These are phyloP conservation scores for Amoeboaphelidium occidentale DNA, from an alignment of 371 early-diverging fungal genomes.

Conservation along the genomic window DNA sequence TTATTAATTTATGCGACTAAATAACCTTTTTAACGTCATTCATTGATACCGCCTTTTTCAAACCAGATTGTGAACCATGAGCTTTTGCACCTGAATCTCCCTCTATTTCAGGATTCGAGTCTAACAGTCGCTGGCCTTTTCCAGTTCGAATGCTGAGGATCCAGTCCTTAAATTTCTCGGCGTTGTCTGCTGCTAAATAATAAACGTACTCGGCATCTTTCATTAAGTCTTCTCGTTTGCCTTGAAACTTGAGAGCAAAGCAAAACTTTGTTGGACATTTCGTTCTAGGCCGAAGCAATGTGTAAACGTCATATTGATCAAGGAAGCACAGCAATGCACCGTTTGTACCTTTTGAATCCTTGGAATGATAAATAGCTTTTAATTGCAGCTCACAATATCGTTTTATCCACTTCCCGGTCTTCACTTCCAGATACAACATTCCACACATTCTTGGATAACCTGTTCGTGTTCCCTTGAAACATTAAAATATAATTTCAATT, in stretches of 20 bases:
- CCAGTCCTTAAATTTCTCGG: conserved; percentile 54
- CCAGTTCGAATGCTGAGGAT: conserved; percentile 46
- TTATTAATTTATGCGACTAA: too few relatives aligned
- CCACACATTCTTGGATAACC: conserved; percentile 22
- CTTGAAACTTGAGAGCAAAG: conserved; percentile 59
- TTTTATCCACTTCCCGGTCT: conserved; percentile 50
- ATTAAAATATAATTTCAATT: not conserved
- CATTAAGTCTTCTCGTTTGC: conserved; percentile 44
- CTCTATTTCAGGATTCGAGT: too few relatives aligned
- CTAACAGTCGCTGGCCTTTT: conserved; percentile 18
- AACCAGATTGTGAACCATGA: too few relatives aligned
- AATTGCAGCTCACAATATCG: conserved; percentile 34
- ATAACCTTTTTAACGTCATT: too few relatives aligned
- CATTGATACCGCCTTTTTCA: too few relatives aligned
- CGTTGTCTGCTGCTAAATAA: conserved; percentile 42
- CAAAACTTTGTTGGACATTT: conserved; percentile 49
- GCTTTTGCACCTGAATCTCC: too few relatives aligned
- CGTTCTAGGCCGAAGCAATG: conserved; percentile 26
- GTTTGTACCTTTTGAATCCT: conserved; percentile 28
- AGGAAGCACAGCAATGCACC: conserved; percentile 37
- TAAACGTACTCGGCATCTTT: conserved; percentile 57
- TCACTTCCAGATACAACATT: conserved; percentile 33
- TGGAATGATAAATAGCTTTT: conserved; percentile 36
- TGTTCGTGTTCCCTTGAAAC: conserved; percentile 2
- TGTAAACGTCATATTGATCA: conserved; percentile 45